Evolutionary conservation across 2,329 filamentous ascomycete genomes (phyloP).

Genomic region (Sarocladium brachiariae): DNA sequence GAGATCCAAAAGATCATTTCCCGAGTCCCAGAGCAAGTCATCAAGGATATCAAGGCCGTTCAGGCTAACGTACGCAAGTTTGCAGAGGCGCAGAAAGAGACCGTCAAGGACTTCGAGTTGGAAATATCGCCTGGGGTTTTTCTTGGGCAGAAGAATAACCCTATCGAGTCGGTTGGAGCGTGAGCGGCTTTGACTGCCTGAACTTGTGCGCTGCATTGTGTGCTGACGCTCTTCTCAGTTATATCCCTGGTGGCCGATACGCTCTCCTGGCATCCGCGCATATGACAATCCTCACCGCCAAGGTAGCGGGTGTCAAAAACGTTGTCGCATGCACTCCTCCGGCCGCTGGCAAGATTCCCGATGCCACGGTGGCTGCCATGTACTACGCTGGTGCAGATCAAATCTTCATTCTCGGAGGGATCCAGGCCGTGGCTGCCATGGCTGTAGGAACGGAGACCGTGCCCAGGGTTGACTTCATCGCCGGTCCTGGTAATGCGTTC

Average conservation of each 20-base stretch:
- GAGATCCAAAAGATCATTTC: slow-evolving; percentile 40
- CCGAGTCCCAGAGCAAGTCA: slow-evolving; percentile 34
- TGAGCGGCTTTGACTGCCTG: background rate
- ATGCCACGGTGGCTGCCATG: background rate
- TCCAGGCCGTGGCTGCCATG: slow-evolving; percentile 47
- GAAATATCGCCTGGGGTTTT: background rate
- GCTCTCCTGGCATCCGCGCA: background rate
- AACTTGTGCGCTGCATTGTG: background rate
- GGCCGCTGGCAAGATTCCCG: background rate
- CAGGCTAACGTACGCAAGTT: slow-evolving; percentile 1
- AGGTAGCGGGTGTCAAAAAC: background rate
- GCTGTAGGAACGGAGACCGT: slow-evolving; percentile 42
- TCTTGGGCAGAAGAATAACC: background rate
- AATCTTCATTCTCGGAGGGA: slow-evolving; percentile 44
- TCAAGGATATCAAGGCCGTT: slow-evolving; percentile 25
- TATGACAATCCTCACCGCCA: background rate
- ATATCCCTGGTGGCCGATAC: background rate
- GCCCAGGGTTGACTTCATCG: slow-evolving; percentile 42
- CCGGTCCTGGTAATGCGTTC: slow-evolving; percentile 47
- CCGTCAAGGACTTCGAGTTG: background rate
- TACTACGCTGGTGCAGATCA: slow-evolving; percentile 25
- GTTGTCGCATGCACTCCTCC: background rate
- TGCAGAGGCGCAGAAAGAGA: background rate
- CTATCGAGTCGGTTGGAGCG: background rate
- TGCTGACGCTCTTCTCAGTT: background rate